Conservation (phyloP, 257 asterid genomes). For the Petunia axillaris region DNA sequence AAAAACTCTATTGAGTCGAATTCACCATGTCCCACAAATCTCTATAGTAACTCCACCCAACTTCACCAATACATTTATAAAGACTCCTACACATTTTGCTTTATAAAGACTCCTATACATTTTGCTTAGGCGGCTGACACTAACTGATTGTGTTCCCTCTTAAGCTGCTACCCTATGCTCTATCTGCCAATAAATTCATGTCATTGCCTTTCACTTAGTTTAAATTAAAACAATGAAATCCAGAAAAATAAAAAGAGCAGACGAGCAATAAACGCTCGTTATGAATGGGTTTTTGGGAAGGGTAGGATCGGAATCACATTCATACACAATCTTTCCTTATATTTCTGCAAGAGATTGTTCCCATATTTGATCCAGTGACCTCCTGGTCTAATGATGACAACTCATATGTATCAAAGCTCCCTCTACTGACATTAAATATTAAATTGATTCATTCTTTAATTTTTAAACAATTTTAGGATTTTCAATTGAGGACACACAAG, state of each 20-base stretch:
- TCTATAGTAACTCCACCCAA: not conserved
- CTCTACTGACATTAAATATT: too few relatives aligned
- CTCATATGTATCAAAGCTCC: too few relatives aligned
- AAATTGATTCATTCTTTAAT: not conserved
- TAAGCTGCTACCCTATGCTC: slow-evolving; percentile 56
- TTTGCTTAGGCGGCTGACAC: slow-evolving; percentile 20
- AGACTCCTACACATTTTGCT: not conserved
- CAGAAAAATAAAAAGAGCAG: not conserved
- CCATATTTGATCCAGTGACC: too few relatives aligned
- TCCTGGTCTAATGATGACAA: too few relatives aligned
- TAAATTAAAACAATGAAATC: too few relatives aligned
- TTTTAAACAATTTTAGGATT: too few relatives aligned
- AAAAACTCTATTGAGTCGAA: not conserved
- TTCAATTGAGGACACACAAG: not conserved
- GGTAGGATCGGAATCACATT: too few relatives aligned
- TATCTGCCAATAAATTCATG: slow-evolving; percentile 36
- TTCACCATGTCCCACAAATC: not conserved
- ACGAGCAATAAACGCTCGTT: too few relatives aligned
- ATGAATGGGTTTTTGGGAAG: too few relatives aligned
- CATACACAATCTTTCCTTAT: too few relatives aligned
- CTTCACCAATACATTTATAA: slow-evolving; percentile 26
- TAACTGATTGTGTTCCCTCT: slow-evolving; percentile 48
- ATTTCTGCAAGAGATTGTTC: too few relatives aligned
- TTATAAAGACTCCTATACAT: not conserved
- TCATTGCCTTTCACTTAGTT: not conserved